phyloP scores from a whole-genome alignment of 202 grass and related monocot species.

The Zoysia matrella region DNA sequence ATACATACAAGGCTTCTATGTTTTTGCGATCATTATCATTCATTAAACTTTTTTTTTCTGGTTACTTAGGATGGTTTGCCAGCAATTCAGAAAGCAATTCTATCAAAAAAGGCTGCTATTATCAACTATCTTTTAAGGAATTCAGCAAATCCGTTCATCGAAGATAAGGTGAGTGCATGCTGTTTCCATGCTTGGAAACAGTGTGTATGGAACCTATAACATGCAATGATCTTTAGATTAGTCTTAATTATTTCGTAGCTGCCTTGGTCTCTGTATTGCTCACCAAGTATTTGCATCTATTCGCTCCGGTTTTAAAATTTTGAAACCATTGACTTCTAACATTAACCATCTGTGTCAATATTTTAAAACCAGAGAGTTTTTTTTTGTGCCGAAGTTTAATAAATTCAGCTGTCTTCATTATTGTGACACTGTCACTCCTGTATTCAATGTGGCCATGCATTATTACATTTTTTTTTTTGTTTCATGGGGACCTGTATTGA shows the following conservation, averaged over 20 bases:
- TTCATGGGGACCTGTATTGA: conserved; percentile 1
- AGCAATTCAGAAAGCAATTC: conserved; percentile 88
- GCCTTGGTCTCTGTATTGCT: not conserved
- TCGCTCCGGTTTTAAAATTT: no score
- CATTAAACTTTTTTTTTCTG: conserved; percentile 28
- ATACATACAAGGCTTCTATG: not conserved
- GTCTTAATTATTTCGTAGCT: conserved; percentile 1
- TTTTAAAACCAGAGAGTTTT: not conserved
- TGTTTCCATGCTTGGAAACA: conserved; percentile 6
- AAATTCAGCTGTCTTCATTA: not conserved
- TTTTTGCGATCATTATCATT: conserved; percentile 21
- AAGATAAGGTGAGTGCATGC: conserved; percentile 66
- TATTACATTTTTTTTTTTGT: not conserved
- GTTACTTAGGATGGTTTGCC: conserved; percentile 71
- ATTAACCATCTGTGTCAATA: no score
- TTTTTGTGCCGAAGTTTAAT: conserved; percentile 10
- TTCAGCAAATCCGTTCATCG: conserved; percentile 88
- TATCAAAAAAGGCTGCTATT: conserved; percentile 93
- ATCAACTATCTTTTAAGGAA: conserved; percentile 93
- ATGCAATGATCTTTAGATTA: not conserved
- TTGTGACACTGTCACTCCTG: conserved; percentile 13
- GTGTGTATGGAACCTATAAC: not conserved
- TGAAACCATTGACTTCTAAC: no score
- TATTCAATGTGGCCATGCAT: not conserved
- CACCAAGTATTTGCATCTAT: not conserved